Base-by-base conservation (phyloP, 106 monocot species). In the Iris macrosiphon region DNA sequence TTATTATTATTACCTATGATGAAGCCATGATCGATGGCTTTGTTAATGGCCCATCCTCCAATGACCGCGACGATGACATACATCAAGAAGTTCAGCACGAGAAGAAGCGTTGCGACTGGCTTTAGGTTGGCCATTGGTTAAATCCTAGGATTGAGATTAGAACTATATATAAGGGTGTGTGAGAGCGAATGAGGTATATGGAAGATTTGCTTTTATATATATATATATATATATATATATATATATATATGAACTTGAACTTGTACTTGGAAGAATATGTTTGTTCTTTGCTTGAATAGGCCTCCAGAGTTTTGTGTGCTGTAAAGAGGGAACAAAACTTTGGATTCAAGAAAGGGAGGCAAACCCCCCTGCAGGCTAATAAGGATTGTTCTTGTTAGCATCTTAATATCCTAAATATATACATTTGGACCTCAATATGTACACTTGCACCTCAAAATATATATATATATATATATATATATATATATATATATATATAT, bases 1-100 rank as follows among this genome's bases (percentile, higher is more conserved):
- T n/a, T n/a, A n/a, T n/a, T n/a, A n/a, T n/a, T n/a, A n/a, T n/a
- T 69, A 89, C 84, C 83, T 18, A 90, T 75, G 27, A 78, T 81
- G 74, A 90, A 90, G 39, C 80, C 90, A 12, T 53, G 60, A 46
- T 90, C 71, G 11, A 90, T 81, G 25, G 90, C 74, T 33, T 49
- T 13, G 55, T 90, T 72, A 43, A 90, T 52, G 13, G 90, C 85
- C 90, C 90, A 90, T 33, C 90, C 90, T 28, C 75, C 90, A 17
- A 90, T 55, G 40, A 65, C 40, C 0, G 75, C 60, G 0, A 90
- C 73, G 12, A 78, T 75, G 42, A 60, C 23, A 43, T 81, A 90
- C 90, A 90, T 90, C 78, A 74, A 85, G 40, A 85, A 72, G 55
- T 90, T 90, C 30, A 90, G 84, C 15, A 78, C 28, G 3, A 90